Base-by-base conservation (phyloP, 73 alveolate species). In the Blepharisma japonicum region DNA sequence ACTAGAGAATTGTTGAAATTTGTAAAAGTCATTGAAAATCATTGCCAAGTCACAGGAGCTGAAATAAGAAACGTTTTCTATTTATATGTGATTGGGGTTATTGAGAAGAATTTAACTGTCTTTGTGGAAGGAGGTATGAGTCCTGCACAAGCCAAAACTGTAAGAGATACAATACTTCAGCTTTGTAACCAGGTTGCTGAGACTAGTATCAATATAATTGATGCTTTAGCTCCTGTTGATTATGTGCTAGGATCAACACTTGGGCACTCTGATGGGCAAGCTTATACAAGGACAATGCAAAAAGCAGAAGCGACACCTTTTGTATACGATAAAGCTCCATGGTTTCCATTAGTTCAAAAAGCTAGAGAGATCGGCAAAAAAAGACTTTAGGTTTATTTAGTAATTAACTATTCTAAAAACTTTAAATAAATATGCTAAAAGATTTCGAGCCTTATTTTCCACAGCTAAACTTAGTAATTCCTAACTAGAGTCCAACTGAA, bases 191-290 rank as follows among this genome's bases (percentile, higher is more conserved):
- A 14, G 23, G 14, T 61, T 9, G 38, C 74, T 25, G 50, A n/a
- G 23, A 48, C 0, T 25, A 14, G 47, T 18, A 9, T 61, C 18
- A n/a, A 61, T 9, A 80, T 84, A 51, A 49, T 84, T 45, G 91
- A 84, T 79, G 82, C 91, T 0, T 51, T 84, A 68, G 87, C 83
- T 38, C 87, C 91, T 38, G 78, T 83, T 11, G 91, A 84, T 55
- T 49, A 68, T 51, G 68, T 79, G 47, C 48, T 84, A 7, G 80
- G 86, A 55, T 80, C 91, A 25, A 56, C 74, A 6, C 68, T 84
- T 68, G 91, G 91, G n/a, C 70, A 87, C 14, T 77, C 80, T 38
- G 91, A 84, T 54, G 91, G 91, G 20, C 87, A 84, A 55, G 77
- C 83, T 45, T 84, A 84, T 46, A 77, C 68, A 8, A n/a, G 74